These are phyloP conservation scores for Ganoderma multipileum DNA, from an alignment of 1,284 basidiomycete species.

Conservation along the genomic window DNA sequence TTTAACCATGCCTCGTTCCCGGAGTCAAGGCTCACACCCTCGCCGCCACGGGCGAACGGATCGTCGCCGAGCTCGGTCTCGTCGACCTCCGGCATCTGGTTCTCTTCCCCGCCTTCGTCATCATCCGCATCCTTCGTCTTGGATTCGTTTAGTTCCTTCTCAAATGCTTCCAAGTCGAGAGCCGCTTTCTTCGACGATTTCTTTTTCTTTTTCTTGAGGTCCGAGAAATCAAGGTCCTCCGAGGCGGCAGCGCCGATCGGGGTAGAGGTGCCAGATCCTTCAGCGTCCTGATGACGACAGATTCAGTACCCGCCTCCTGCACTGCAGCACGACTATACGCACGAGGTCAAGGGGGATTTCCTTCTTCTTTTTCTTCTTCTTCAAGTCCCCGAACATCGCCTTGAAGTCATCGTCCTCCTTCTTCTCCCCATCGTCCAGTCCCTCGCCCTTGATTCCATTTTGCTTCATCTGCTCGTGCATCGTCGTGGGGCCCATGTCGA, in stretches of 20 bases:
- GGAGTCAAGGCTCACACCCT: slow-evolving; percentile 64
- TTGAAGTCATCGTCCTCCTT: slow-evolving; percentile 78
- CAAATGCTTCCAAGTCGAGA: slow-evolving; percentile 83
- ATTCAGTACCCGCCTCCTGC: not conserved
- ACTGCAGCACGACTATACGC: slow-evolving; percentile 38
- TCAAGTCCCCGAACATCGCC: slow-evolving; percentile 86
- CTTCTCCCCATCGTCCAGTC: slow-evolving; percentile 46
- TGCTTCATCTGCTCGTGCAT: slow-evolving; percentile 78
- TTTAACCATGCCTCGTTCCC: slow-evolving; percentile 89
- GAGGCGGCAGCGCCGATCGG: slow-evolving; percentile 52
- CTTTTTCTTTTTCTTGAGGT: slow-evolving; percentile 89
- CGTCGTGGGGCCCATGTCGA: slow-evolving; percentile 77
- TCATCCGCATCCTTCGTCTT: slow-evolving; percentile 68
- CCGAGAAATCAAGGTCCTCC: slow-evolving; percentile 83
- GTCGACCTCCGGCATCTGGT: slow-evolving; percentile 61
- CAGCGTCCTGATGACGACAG: slow-evolving; percentile 54
- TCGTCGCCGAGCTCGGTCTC: slow-evolving; percentile 88
- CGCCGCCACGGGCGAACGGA: slow-evolving; percentile 71
- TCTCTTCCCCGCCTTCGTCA: slow-evolving; percentile 59
- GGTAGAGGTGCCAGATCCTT: slow-evolving; percentile 68
- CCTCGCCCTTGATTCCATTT: slow-evolving; percentile 44
- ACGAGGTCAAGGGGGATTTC: slow-evolving; percentile 87
- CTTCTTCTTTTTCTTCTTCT: slow-evolving; percentile 95
- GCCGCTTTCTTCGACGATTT: slow-evolving; percentile 79
- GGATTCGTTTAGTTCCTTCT: slow-evolving; percentile 83